phyloP scores from a whole-genome alignment of 306 rosid genomes.

The Rosa persica region DNA sequence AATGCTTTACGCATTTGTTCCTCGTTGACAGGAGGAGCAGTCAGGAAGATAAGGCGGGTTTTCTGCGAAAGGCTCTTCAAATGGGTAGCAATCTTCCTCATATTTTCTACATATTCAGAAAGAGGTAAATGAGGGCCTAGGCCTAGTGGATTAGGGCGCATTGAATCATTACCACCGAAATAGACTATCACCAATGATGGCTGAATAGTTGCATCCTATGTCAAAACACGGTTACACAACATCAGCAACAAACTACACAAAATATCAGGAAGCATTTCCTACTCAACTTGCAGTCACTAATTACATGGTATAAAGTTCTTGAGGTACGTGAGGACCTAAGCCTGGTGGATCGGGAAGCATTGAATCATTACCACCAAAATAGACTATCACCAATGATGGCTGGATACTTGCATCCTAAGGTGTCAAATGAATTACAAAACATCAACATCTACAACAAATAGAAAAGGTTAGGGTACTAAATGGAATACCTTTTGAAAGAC shows the following conservation, averaged over 20 bases:
- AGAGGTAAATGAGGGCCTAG: conserved; percentile 64
- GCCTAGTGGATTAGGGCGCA: conserved; percentile 54
- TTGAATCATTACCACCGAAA: conserved; percentile 88
- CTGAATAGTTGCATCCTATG: too few relatives aligned
- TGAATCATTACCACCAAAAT: conserved; percentile 90
- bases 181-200: conserved; percentile 75
- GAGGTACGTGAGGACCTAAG: conserved; percentile 49
- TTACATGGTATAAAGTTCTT: too few relatives aligned
- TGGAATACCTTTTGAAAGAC: conserved; percentile 61
- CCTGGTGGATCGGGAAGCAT: conserved; percentile 51
- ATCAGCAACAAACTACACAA: too few relatives aligned
- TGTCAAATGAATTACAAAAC: conserved; percentile 10
- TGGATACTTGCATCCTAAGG: conserved; percentile 54
- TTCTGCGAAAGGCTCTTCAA: conserved; percentile 55
- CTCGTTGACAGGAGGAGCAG: conserved; percentile 60
- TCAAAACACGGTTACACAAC: too few relatives aligned
- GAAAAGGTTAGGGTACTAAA: neutral
- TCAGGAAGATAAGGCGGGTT: conserved; percentile 57
- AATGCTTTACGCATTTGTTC: conserved; percentile 31
- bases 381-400: conserved; percentile 70
- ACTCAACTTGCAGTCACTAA: too few relatives aligned
- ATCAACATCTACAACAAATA: neutral
- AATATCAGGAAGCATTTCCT: too few relatives aligned
- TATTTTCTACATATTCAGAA: conserved; percentile 65
- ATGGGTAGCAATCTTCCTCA: conserved; percentile 65